These are phyloP conservation scores for Ganoderma boninense DNA, from an alignment of 1,284 basidiomycete genomes.

Conservation along the genomic window DNA sequence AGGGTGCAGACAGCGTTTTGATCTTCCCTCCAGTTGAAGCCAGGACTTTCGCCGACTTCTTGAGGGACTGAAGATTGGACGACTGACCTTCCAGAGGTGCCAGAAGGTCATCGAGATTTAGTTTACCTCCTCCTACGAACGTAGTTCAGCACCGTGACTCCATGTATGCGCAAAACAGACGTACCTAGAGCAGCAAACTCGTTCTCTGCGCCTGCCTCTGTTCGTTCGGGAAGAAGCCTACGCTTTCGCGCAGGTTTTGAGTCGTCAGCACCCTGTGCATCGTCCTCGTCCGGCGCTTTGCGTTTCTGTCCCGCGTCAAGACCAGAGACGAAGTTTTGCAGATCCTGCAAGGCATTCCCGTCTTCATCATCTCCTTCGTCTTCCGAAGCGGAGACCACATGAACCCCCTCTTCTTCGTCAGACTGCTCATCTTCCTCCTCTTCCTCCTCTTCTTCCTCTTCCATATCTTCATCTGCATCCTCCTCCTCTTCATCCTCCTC, in stretches of 20 bases:
- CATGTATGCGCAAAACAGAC: slow-evolving; percentile 17
- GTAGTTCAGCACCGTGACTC: background rate
- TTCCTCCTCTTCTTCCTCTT: slow-evolving; percentile 48
- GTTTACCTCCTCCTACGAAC: slow-evolving; percentile 56
- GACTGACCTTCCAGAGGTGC: slow-evolving; percentile 67
- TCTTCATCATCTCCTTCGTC: slow-evolving; percentile 62
- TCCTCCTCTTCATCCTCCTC: slow-evolving; percentile 21
- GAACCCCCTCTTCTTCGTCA: slow-evolving; percentile 51
- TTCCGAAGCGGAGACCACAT: slow-evolving; percentile 59
- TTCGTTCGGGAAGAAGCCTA: slow-evolving; percentile 73
- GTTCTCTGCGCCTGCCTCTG: slow-evolving; percentile 79
- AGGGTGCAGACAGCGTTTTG: slow-evolving; percentile 83
- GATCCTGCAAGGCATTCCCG: slow-evolving; percentile 68
- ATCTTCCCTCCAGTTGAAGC: slow-evolving; percentile 56
- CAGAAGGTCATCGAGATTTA: slow-evolving; percentile 80
- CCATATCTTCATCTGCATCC: slow-evolving; percentile 41
- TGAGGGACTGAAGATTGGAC: slow-evolving; percentile 68
- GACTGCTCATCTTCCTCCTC: slow-evolving; percentile 46
- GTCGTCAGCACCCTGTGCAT: slow-evolving; percentile 39
- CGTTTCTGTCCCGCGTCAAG: slow-evolving; percentile 80
- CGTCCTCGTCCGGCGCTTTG: slow-evolving; percentile 59
- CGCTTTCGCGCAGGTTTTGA: slow-evolving; percentile 57
- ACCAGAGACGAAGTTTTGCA: slow-evolving; percentile 76
- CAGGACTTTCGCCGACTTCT: slow-evolving; percentile 72
- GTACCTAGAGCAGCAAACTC: slow-evolving; percentile 70